Evolutionary conservation across 768 basidiomycete species (phyloP).

Genomic region (Lactarius quietus): DNA sequence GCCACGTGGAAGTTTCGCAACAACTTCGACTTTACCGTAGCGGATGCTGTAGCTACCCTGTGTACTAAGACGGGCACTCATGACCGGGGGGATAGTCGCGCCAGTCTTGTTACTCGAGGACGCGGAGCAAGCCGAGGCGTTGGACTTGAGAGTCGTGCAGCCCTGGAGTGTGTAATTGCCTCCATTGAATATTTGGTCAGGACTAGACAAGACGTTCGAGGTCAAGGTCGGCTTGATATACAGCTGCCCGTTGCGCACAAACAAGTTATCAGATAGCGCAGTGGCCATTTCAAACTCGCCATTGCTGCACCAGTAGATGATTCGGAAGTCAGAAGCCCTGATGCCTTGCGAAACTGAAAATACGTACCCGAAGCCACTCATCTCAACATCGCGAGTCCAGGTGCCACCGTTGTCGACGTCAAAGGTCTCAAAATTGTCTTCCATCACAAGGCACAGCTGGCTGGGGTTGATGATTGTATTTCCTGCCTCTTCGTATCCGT

Average conservation of each 20-base stretch:
- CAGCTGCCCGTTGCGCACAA: constrained; percentile 46
- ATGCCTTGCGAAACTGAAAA: constrained; percentile 5
- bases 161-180: constrained; percentile 36
- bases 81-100: constrained; percentile 49
- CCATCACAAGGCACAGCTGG: constrained; percentile 44
- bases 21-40: constrained; percentile 56
- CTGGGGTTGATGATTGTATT: constrained; percentile 37
- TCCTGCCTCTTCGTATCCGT: constrained; percentile 36
- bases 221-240: constrained; percentile 62
- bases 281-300: constrained; percentile 60
- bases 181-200: constrained; percentile 39
- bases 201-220: constrained; percentile 42
- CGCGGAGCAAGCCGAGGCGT: constrained; percentile 47
- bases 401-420: constrained; percentile 34
- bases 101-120: constrained; percentile 35
- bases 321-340: background rate
- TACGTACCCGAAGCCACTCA: constrained; percentile 49
- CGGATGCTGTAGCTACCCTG: constrained; percentile 45
- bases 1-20: constrained; percentile 45
- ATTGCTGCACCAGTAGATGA: constrained; percentile 29
- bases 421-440: constrained; percentile 49
- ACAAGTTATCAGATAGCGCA: constrained; percentile 37
- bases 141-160: constrained; percentile 35
- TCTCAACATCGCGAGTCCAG: constrained; percentile 49
- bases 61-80: constrained; percentile 53